Evolutionary conservation across 1,284 basidiomycete genomes (phyloP), one percentile per base, ranked within the genome.

Genomic region (Rugosomyces carneus): DNA sequence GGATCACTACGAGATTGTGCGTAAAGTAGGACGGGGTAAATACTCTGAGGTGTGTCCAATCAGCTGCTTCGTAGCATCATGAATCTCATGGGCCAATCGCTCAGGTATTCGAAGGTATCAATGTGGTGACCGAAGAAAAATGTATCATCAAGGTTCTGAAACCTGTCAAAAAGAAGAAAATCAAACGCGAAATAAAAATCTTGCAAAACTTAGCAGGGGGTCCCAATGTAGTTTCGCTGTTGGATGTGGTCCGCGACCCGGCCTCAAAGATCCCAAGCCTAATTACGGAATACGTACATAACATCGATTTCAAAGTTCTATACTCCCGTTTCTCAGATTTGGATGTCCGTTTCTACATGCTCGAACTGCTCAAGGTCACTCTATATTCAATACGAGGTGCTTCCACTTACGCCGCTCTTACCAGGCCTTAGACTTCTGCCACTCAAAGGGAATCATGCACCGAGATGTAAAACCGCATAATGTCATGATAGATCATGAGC

Each of bases 101-200:
- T 35, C 55, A 93, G 90, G 95, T 98, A 42, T 99, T 99, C 59
- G 94, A 98, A 69, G 95, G 93, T 5, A 83, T 97, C 60, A 94
- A 98, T 67, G 83, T 97, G 47, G 83, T 89, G 26, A 89, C 87
- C 51, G 89, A 89, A 60, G 89, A 94, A 65, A 94, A 96, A 69
- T 96, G 94, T 67, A 94, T 98, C 67, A 93, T 98, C 73, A 98
- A 99, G 68, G 94, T 98, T 41, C 76, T 99, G 54, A 99, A 99
- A 69, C 96, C 96, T 0, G 95, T 99, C 41, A 98, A 99, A 78
- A 98, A 98, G 81, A 98, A 98, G 81, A 99, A 99, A 75, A 98
- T 99, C 70, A 98, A 98, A 75, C 81, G 95, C 53, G 95, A 99
- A 72, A 97, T 99, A 70, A 98, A 99, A 76, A 97, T 99, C 58